Percentiles rank a stretch among this genome's conserved stretches.
Evolutionary conservation across 108 stramenopile genomes (phyloP).

Genomic region (Conticribra guillardii): DNA sequence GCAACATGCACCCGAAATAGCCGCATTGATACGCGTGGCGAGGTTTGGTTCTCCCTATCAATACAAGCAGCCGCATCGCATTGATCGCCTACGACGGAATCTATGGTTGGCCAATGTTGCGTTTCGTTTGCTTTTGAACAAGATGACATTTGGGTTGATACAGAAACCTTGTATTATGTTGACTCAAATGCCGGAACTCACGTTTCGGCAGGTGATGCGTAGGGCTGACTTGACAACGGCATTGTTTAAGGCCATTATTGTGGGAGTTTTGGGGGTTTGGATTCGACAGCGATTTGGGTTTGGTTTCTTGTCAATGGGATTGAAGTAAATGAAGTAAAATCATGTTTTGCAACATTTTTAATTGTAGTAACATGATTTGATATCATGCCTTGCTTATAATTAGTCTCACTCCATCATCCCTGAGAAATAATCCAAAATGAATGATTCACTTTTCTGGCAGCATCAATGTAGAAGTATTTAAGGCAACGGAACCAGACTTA

Average conservation of each 20-base stretch:
- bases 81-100: constrained; percentile 41
- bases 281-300: neutral
- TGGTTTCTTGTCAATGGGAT: neutral
- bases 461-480: too few species aligned
- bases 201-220: constrained; percentile 59
- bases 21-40: constrained; percentile 61
- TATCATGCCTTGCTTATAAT: too few species aligned
- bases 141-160: constrained; percentile 45
- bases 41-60: constrained; percentile 70
- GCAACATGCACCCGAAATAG: constrained; percentile 38
- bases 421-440: too few species aligned
- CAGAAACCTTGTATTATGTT: constrained; percentile 48
- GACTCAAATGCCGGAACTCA: constrained; percentile 29
- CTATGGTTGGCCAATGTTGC: constrained; percentile 63
- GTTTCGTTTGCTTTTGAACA: constrained; percentile 60
- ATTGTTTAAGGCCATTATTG: constrained; percentile 5
- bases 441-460: too few species aligned
- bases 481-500: too few species aligned
- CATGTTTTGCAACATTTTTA: neutral
- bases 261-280: constrained; percentile 7
- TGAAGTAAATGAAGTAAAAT: neutral
- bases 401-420: too few species aligned
- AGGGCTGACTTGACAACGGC: constrained; percentile 49
- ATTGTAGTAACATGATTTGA: neutral
- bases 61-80: constrained; percentile 60